phyloP scores from a whole-genome alignment of 768 basidiomycete genomes.

The Tricholoma sp. region DNA sequence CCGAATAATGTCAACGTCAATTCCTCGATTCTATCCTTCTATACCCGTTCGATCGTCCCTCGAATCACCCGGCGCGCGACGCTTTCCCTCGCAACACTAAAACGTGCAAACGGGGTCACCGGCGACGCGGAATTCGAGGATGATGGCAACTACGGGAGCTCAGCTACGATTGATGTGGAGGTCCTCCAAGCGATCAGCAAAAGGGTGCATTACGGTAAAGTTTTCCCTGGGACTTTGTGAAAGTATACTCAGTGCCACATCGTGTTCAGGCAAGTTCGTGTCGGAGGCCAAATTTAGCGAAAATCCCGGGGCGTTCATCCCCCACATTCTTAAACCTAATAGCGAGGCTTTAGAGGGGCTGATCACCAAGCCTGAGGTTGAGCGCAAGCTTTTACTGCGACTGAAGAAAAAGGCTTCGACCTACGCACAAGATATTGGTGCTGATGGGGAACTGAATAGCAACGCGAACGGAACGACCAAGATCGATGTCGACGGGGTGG shows the following conservation, averaged over 20 bases:
- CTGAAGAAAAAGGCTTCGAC: slow-evolving; percentile 79
- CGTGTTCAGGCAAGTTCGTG: slow-evolving; percentile 88
- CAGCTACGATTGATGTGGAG: slow-evolving; percentile 92
- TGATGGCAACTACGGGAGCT: slow-evolving; percentile 97
- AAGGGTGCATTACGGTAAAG: slow-evolving; percentile 91
- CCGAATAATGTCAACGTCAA: slow-evolving; percentile 86
- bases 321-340: slow-evolving; percentile 83
- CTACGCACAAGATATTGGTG: slow-evolving; percentile 79
- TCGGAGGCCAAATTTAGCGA: slow-evolving; percentile 95
- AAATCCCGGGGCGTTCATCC: slow-evolving; percentile 83
- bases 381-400: slow-evolving; percentile 75
- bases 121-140: slow-evolving; percentile 76
- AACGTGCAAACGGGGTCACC: slow-evolving; percentile 60
- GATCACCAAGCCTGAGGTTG: slow-evolving; percentile 98
- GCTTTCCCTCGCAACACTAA: slow-evolving; percentile 54
- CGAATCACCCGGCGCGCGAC: slow-evolving; percentile 79
- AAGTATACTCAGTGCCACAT: not conserved
- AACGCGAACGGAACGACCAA: slow-evolving; percentile 43
- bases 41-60: slow-evolving; percentile 83
- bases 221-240: no score
- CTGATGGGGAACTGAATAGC: slow-evolving; percentile 36
- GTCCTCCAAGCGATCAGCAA: slow-evolving; percentile 97
- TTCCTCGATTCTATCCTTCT: slow-evolving; percentile 81
- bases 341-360: slow-evolving; percentile 72
- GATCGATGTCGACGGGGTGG: slow-evolving; percentile 91